Conservation (phyloP, 805 yeast species). For the Yarrowia keelungensis region DNA sequence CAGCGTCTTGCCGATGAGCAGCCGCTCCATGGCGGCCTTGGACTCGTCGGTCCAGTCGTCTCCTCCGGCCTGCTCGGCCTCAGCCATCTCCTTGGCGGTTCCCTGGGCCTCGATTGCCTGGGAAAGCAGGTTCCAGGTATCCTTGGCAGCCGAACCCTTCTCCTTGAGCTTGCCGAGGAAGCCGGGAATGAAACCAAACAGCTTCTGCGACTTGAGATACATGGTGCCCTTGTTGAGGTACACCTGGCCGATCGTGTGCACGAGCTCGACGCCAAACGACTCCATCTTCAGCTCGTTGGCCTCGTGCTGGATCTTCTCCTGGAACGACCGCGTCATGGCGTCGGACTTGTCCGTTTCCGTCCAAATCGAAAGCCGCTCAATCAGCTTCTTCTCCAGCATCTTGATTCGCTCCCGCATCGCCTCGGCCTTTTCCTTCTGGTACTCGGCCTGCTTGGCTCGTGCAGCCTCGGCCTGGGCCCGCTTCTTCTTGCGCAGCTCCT, state of each 20-base stretch:
- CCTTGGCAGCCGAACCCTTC: slow-evolving; percentile 81
- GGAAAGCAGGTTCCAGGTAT: slow-evolving; percentile 80
- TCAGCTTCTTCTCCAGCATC: slow-evolving; percentile 64
- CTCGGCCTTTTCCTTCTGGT: slow-evolving; percentile 76
- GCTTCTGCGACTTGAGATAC: slow-evolving; percentile 73
- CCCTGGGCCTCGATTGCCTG: slow-evolving; percentile 88
- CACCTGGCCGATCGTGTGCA: slow-evolving; percentile 78
- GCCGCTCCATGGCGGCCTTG: slow-evolving; percentile 78
- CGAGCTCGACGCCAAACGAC: slow-evolving; percentile 89
- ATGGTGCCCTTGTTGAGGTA: slow-evolving; percentile 79
- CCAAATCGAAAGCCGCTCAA: slow-evolving; percentile 60
- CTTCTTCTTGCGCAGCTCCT: slow-evolving; percentile 49
- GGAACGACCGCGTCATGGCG: slow-evolving; percentile 68
- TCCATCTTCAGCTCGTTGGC: slow-evolving; percentile 92
- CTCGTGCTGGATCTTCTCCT: slow-evolving; percentile 72
- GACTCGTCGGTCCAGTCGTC: slow-evolving; percentile 62
- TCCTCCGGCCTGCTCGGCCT: slow-evolving; percentile 69
- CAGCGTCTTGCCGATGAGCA: slow-evolving; percentile 84
- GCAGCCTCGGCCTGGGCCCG: slow-evolving; percentile 53
- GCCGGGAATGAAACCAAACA: slow-evolving; percentile 81
- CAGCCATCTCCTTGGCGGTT: slow-evolving; percentile 74
- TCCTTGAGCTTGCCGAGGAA: slow-evolving; percentile 81
- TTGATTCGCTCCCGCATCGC: slow-evolving; percentile 72
- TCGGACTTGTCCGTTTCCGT: slow-evolving; percentile 69
- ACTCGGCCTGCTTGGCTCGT: slow-evolving; percentile 62